These are phyloP conservation scores for Cytospora mali DNA, from an alignment of 2,329 filamentous ascomycete species.

Conservation along the genomic window DNA sequence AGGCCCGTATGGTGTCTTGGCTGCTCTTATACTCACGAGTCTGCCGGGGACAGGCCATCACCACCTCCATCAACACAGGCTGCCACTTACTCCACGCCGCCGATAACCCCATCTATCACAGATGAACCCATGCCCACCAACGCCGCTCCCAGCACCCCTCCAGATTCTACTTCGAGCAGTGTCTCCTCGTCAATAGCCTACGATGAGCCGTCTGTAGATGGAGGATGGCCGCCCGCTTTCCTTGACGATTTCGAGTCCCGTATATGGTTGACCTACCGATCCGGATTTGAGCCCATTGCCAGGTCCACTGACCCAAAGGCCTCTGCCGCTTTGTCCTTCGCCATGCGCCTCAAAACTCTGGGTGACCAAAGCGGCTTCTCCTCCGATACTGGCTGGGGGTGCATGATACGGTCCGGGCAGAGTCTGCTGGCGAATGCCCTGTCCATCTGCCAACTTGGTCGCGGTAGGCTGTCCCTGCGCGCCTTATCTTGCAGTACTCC, in stretches of 20 bases:
- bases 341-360: conserved; percentile 81
- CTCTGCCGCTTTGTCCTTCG: conserved; percentile 71
- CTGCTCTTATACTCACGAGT: conserved; percentile 51
- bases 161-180: conserved; percentile 53
- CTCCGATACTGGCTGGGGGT: conserved; percentile 95
- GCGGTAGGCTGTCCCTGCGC: conserved; percentile 61
- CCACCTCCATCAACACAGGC: conserved; percentile 24
- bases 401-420: conserved; percentile 97
- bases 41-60: not conserved
- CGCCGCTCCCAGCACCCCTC: conserved; percentile 47
- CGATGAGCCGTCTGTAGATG: conserved; percentile 47
- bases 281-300: conserved; percentile 79
- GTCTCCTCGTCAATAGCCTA: conserved; percentile 55
- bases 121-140: conserved; percentile 8
- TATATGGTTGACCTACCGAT: conserved; percentile 96
- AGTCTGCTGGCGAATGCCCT: conserved; percentile 88
- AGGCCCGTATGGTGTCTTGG: conserved; percentile 84
- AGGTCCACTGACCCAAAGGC: conserved; percentile 77
- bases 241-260: conserved; percentile 90
- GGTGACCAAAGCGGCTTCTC: conserved; percentile 81
- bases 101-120: conserved; percentile 20
- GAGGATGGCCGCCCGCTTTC: conserved; percentile 82
- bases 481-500: not conserved
- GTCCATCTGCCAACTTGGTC: conserved; percentile 70
- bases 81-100: conserved; percentile 29